Conservation (phyloP, 371 early-diverging fungal species). For the Lichtheimia corymbifera region DNA sequence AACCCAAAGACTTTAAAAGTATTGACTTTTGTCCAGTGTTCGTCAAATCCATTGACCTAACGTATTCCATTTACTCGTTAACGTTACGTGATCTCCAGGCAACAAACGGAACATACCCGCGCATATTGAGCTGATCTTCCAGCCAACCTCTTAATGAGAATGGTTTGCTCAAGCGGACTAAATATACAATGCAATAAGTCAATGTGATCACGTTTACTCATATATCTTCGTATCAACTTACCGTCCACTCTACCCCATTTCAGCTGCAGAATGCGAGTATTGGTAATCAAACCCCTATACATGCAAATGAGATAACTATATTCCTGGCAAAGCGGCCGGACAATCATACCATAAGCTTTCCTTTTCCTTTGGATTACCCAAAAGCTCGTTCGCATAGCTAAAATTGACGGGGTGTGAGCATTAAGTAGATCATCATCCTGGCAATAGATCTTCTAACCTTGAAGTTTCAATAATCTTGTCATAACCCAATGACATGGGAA, state of each 20-base stretch:
- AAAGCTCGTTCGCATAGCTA: slow-evolving; percentile 67
- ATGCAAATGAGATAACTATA: not conserved
- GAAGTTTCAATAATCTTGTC: slow-evolving; percentile 89
- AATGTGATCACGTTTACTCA: too few relatives aligned
- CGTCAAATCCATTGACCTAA: slow-evolving; percentile 35
- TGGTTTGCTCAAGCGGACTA: slow-evolving; percentile 79
- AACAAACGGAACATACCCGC: slow-evolving; percentile 39
- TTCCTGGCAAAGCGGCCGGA: not conserved
- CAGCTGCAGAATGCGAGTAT: slow-evolving; percentile 60
- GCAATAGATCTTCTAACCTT: slow-evolving; percentile 54
- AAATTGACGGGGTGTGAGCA: not conserved
- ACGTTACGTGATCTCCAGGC: too few relatives aligned
- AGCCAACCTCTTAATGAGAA: slow-evolving; percentile 74
- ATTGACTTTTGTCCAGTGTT: slow-evolving; percentile 34
- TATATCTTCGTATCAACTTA: slow-evolving; percentile 7
- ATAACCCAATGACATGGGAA: slow-evolving; percentile 87
- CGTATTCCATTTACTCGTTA: not conserved
- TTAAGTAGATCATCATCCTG: not conserved
- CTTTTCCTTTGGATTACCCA: slow-evolving; percentile 84
- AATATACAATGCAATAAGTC: slow-evolving; percentile 20
- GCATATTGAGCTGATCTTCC: slow-evolving; percentile 51
- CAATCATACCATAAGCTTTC: slow-evolving; percentile 68
- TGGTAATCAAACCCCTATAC: slow-evolving; percentile 54
- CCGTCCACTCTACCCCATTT: slow-evolving; percentile 81
- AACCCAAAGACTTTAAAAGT: slow-evolving; percentile 57